A percentile compares a stretch with the other conserved stretches of the same genome.
phyloP scores from a whole-genome alignment of 345 rosid genomes.

The Salix viminalis region DNA sequence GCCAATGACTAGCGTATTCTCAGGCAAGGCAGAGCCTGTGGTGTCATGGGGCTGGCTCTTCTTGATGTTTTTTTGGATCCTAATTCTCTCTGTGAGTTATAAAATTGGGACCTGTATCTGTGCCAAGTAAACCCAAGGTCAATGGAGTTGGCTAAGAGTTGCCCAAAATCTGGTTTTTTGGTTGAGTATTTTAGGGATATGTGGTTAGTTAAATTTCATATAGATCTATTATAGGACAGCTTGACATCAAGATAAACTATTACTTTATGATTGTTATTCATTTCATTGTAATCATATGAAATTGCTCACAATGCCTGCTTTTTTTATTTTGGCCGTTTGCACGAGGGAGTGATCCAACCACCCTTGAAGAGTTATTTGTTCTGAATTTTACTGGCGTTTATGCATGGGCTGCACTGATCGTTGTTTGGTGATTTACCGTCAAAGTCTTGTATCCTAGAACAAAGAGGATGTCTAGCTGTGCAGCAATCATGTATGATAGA shows the following conservation, averaged over 20 bases:
- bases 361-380: background rate
- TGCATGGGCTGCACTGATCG: background rate
- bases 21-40: slow-evolving; percentile 38
- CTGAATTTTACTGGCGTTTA: background rate
- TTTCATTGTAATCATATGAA: background rate
- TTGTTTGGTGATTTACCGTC: background rate
- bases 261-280: slow-evolving; percentile 6
- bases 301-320: background rate
- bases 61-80: slow-evolving; percentile 60
- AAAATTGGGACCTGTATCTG: slow-evolving; percentile 50
- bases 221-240: slow-evolving; percentile 21
- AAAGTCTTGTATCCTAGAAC: background rate
- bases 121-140: slow-evolving; percentile 35
- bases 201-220: slow-evolving; percentile 1
- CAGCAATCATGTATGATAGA: background rate
- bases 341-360: background rate
- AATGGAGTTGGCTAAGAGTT: slow-evolving; percentile 5
- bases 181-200: slow-evolving; percentile 3
- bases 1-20: slow-evolving; percentile 18
- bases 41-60: slow-evolving; percentile 39
- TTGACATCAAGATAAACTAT: background rate
- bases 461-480: background rate
- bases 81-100: slow-evolving; percentile 55
- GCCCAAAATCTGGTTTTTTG: slow-evolving; percentile 6
- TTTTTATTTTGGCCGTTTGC: background rate